These are phyloP conservation scores for Sordariomycetes sp. DNA, from an alignment of 2,329 filamentous ascomycete genomes.

Conservation along the genomic window DNA sequence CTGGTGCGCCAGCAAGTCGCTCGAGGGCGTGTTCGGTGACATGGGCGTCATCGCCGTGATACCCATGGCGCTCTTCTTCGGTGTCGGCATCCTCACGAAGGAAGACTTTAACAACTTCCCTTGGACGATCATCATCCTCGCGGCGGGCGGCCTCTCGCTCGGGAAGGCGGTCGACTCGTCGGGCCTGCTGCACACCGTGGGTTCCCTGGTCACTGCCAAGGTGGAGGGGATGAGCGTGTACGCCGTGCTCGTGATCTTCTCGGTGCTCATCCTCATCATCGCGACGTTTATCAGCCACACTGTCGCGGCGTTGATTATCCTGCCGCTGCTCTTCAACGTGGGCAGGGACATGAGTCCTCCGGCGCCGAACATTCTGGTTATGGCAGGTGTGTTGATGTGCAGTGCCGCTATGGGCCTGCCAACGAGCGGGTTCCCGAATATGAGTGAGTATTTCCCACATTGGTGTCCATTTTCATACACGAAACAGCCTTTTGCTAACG, in stretches of 20 bases:
- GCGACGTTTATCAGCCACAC: conserved; percentile 98
- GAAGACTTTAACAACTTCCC: conserved; percentile 99
- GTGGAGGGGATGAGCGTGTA: conserved; percentile 79
- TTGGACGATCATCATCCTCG: conserved; percentile 98
- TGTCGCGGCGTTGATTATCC: conserved; percentile 86
- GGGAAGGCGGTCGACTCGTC: conserved; percentile 93
- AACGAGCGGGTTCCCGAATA: conserved; percentile 95
- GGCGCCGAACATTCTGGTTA: conserved; percentile 88
- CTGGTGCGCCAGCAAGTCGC: conserved; percentile 87
- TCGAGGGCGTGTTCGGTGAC: conserved; percentile 82
- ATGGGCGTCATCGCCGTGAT: conserved; percentile 99
- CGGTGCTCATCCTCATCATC: conserved; percentile 74
- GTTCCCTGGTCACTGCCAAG: conserved; percentile 58
- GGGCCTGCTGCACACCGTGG: conserved; percentile 82
- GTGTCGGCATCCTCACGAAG: conserved; percentile 90
- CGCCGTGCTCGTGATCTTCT: conserved; percentile 76
- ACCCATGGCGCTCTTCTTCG: conserved; percentile 91
- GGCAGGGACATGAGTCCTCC: conserved; percentile 78
- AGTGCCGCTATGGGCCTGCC: conserved; percentile 92
- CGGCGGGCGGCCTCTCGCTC: conserved; percentile 82
- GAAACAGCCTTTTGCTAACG: background rate
- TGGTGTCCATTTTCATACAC: background rate
- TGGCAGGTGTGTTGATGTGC: conserved; percentile 93
- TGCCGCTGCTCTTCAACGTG: conserved; percentile 82
- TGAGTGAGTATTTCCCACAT: conserved; percentile 62